Conservation (phyloP, 2,329 filamentous ascomycete genomes). For the Lachnellula hyalina region DNA sequence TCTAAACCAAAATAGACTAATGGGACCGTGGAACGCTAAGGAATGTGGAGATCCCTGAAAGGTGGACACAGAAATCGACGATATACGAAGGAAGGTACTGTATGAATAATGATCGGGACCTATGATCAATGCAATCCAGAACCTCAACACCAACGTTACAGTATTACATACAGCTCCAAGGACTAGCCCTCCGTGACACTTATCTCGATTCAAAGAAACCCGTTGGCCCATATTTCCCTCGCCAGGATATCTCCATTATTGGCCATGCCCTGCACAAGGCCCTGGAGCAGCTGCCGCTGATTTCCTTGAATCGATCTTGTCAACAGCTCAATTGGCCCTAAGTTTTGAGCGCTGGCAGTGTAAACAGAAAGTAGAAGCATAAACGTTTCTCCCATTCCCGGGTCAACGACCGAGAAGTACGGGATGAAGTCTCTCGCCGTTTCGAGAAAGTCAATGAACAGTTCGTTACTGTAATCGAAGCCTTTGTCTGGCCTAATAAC, state of each 20-base stretch:
- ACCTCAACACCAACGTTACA: neutral
- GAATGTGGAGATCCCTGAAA: neutral
- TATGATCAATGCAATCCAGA: no score
- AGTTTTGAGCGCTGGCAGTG: neutral
- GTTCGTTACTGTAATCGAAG: neutral
- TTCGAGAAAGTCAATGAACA: neutral
- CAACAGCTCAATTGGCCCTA: no score
- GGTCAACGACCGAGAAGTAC: neutral
- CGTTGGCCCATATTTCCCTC: no score
- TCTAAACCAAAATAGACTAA: neutral
- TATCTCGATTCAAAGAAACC: no score
- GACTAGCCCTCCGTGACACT: no score
- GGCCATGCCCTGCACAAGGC: no score
- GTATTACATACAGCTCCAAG: no score
- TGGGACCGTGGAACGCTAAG: neutral
- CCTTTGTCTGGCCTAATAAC: neutral
- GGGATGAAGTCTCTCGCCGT: neutral
- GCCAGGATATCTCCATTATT: no score
- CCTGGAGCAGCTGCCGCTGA: no score
- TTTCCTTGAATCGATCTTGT: no score
- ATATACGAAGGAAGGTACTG: no score
- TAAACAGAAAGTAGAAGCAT: neutral
- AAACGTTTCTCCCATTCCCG: neutral
- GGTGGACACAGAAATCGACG: neutral
- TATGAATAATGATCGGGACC: no score